These are phyloP conservation scores for Piper betle DNA, from an alignment of 164 flowering plant genomes.

Conservation along the genomic window DNA sequence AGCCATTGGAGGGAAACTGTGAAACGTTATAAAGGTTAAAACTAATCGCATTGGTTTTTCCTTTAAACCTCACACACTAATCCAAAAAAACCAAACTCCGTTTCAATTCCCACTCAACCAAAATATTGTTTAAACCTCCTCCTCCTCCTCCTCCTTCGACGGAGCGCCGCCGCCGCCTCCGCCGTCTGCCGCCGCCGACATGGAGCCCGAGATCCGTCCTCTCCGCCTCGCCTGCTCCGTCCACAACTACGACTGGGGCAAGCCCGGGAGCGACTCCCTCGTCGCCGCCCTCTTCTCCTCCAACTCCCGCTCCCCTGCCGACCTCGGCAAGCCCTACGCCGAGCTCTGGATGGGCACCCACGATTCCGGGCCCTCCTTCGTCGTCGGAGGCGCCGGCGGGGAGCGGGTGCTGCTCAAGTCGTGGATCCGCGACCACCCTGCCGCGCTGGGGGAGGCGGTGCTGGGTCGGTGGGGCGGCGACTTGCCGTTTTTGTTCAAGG, in stretches of 20 bases:
- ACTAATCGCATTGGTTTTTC: no score
- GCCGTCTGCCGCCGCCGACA: neutral
- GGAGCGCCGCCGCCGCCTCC: no score
- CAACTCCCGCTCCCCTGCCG: conserved; percentile 31
- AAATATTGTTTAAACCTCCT: no score
- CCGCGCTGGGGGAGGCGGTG: conserved; percentile 58
- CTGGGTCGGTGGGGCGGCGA: conserved; percentile 54
- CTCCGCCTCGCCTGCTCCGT: conserved; percentile 45
- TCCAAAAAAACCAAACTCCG: no score
- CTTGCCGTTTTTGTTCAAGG: conserved; percentile 93
- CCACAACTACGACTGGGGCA: conserved; percentile 77
- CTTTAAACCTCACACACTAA: no score
- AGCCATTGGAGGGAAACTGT: no score
- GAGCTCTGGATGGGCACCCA: conserved; percentile 72
- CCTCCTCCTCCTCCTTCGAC: no score
- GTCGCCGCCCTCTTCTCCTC: conserved; percentile 39
- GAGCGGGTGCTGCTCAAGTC: conserved; percentile 30
- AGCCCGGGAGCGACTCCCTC: conserved; percentile 30
- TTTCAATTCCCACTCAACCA: no score
- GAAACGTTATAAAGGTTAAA: no score
- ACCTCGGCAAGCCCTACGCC: conserved; percentile 29
- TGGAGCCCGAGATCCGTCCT: neutral
- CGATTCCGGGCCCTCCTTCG: conserved; percentile 35
- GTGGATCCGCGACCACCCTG: conserved; percentile 53
- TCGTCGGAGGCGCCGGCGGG: conserved; percentile 5